Conservation (phyloP, 2,329 filamentous ascomycete genomes). For the Fusarium secorum region DNA sequence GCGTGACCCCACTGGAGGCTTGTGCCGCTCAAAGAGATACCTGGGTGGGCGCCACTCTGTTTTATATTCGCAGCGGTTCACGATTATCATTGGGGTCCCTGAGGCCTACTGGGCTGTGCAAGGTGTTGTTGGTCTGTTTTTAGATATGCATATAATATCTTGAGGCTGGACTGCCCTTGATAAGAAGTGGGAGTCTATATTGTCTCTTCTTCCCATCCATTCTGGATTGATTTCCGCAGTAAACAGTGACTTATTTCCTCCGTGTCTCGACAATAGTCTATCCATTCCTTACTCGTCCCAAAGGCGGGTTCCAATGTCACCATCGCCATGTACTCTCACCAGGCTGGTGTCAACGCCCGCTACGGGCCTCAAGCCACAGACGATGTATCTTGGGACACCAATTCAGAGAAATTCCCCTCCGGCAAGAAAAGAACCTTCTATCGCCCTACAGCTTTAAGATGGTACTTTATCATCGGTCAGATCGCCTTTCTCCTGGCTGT, state of each 20-base stretch:
- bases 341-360: slow-evolving; percentile 26
- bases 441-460: slow-evolving; percentile 38
- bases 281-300: background rate
- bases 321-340: slow-evolving; percentile 31
- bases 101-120: slow-evolving; percentile 3
- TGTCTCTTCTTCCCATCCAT: background rate
- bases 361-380: slow-evolving; percentile 39
- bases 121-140: slow-evolving; percentile 2
- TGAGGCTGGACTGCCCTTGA: slow-evolving; percentile 4
- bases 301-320: background rate
- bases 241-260: background rate
- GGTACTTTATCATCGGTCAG: slow-evolving; percentile 35
- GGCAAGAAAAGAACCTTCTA: slow-evolving; percentile 32
- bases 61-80: background rate
- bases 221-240: background rate
- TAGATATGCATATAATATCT: background rate
- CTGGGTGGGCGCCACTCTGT: slow-evolving; percentile 4
- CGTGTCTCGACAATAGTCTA: background rate
- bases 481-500: slow-evolving; percentile 27
- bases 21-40: too few relatives aligned
- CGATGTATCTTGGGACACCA: slow-evolving; percentile 34
- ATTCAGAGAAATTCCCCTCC: slow-evolving; percentile 15
- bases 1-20: too few relatives aligned
- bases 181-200: background rate
- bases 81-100: background rate